Evolutionary conservation across 2,329 filamentous ascomycete species (phyloP), one percentile per base, ranked within the genome.

Genomic region (Claviceps sp.): DNA sequence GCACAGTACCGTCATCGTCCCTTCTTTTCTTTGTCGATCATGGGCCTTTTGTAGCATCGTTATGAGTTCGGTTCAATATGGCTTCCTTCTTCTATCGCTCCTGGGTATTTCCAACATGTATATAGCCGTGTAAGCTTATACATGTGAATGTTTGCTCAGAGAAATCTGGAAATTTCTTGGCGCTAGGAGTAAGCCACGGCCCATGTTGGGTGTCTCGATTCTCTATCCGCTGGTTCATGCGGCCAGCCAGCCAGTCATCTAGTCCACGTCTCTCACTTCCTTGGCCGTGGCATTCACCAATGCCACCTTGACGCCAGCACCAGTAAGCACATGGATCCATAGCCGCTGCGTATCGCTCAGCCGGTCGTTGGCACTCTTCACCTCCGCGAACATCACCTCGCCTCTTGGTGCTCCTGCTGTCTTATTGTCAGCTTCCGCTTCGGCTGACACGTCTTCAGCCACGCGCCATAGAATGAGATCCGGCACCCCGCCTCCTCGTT

Each of bases 311-410:
- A 97, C 78, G 2, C 93, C 91, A 1, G 90, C 89, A 1, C 85
- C 84, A 7, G 83, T 85, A 50, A 98, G 75, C 7, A 96, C 89
- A 73, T 97, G 88, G 61, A 97, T 95, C 93, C 93, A 98, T 58
- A 98, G 76, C 59, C 93, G 75, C 71, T 98, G 93, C 17, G 90
- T 95, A 72, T 98, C 93, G 68, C 91, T 97, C 62, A 98, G 72
- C 41, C 89, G 81, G 73, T 98, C 93, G 68, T 95, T 96, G 64
- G 82, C 84, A 58, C 82, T 87, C 72, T 90, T 89, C 53, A 89
- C 85, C 67, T 88, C 84, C 4, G 77, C 77, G 66, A 93, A 91
- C 76, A 89, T 83, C 57, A 87, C 82, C 63, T 85, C 77, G 41
- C 73, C 73, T 52, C 63, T 72, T 51, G 69, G 71, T 58, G 63